phyloP scores from a whole-genome alignment of 371 early-diverging fungal species.

The Lichtheimia ramosa region DNA sequence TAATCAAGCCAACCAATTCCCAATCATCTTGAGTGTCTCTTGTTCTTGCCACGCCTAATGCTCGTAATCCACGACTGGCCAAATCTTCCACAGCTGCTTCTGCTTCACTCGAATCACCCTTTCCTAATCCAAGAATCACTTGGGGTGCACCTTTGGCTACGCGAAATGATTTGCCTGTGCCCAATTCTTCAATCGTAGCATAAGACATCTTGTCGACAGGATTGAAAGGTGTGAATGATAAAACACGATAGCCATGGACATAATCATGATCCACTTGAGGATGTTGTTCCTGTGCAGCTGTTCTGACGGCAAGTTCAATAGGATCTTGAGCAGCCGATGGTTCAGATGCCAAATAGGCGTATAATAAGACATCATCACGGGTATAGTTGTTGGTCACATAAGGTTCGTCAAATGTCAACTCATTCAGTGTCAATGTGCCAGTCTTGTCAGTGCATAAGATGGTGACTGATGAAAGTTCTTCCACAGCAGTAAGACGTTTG shows the following conservation, averaged over 20 bases:
- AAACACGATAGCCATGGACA: slow-evolving; percentile 86
- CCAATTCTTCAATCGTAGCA: slow-evolving; percentile 74
- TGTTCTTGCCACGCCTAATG: slow-evolving; percentile 87
- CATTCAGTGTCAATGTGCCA: slow-evolving; percentile 93
- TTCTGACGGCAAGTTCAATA: slow-evolving; percentile 86
- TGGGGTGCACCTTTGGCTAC: slow-evolving; percentile 96
- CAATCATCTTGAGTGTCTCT: slow-evolving; percentile 63
- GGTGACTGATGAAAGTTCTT: slow-evolving; percentile 93
- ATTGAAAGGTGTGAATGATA: slow-evolving; percentile 89
- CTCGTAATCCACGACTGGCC: slow-evolving; percentile 80
- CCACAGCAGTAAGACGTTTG: slow-evolving; percentile 92
- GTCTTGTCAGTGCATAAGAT: slow-evolving; percentile 97
- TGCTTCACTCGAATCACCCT: slow-evolving; percentile 70
- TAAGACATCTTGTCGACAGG: slow-evolving; percentile 89
- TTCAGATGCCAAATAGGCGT: slow-evolving; percentile 87
- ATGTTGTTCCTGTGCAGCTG: slow-evolving; percentile 77
- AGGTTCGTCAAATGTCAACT: slow-evolving; percentile 89
- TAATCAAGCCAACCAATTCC: slow-evolving; percentile 72
- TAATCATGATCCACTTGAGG: slow-evolving; percentile 64
- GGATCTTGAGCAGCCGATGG: slow-evolving; percentile 86
- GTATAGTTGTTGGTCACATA: slow-evolving; percentile 72
- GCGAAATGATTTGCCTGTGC: slow-evolving; percentile 67
- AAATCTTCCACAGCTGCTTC: slow-evolving; percentile 77
- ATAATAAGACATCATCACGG: slow-evolving; percentile 81
- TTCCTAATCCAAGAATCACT: slow-evolving; percentile 78